Conservation (phyloP, 345 rosid genomes). For the Atalantia buxifolia region DNA sequence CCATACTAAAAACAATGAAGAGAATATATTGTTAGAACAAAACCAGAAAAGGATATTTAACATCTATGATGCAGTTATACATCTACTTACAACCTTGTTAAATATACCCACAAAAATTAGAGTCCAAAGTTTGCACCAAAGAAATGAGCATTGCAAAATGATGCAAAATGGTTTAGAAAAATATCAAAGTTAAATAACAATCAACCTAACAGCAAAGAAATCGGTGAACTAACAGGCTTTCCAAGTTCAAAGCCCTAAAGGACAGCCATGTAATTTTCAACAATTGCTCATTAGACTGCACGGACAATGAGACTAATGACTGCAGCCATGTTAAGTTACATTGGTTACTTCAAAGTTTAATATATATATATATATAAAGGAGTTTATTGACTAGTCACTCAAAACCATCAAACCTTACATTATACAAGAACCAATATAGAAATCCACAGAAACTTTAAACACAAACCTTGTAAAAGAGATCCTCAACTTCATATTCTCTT, state of each 20-base stretch:
- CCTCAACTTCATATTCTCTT: constrained; percentile 84
- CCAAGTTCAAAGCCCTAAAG: background rate
- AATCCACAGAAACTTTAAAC: constrained; percentile 2
- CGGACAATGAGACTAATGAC: background rate
- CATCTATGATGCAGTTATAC: background rate
- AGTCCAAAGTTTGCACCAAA: background rate
- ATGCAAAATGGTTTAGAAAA: background rate
- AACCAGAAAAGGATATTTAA: background rate
- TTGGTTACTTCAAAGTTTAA: background rate
- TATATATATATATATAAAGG: background rate
- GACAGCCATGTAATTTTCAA: background rate
- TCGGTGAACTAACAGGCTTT: background rate
- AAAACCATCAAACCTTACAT: background rate
- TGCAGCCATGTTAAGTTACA: background rate
- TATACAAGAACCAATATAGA: background rate
- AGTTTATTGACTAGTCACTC: background rate
- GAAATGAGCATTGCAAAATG: background rate
- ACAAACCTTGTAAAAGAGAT: constrained; percentile 89
- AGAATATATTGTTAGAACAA: background rate
- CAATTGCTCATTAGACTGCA: background rate
- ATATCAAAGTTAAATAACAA: background rate
- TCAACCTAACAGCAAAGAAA: background rate
- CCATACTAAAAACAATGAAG: constrained; percentile 57
- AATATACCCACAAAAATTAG: background rate
- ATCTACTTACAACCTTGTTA: background rate